Evolutionary conservation across 805 yeast species (phyloP).

Genomic region (Zygoascus flipseniorum): DNA sequence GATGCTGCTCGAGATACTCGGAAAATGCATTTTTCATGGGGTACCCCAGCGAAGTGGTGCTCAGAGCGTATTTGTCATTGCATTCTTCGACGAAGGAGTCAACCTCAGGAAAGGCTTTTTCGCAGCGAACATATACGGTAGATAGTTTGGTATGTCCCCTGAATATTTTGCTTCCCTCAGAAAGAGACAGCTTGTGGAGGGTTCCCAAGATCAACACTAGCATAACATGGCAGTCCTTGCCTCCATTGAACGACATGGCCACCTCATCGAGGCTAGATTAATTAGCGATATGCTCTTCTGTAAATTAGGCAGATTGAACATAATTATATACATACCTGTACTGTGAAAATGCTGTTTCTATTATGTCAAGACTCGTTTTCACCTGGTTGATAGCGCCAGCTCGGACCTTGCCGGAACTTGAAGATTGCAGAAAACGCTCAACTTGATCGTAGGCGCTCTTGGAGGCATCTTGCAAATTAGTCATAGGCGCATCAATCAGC

Average conservation of each 20-base stretch:
- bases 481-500: not conserved
- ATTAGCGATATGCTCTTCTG: not conserved
- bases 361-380: conserved; percentile 18
- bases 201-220: conserved; percentile 63
- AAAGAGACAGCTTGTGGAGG: conserved; percentile 22
- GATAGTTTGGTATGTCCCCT: conserved; percentile 30
- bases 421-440: conserved; percentile 8
- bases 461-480: not conserved
- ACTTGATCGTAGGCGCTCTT: conserved; percentile 8
- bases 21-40: conserved; percentile 63
- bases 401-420: not conserved
- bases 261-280: conserved; percentile 15
- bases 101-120: conserved; percentile 62
- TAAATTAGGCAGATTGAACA: not conserved
- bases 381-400: conserved; percentile 19
- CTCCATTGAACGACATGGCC: conserved; percentile 89
- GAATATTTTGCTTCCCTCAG: conserved; percentile 13
- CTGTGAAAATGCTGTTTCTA: conserved; percentile 21
- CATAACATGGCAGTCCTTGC: conserved; percentile 93
- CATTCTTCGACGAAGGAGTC: conserved; percentile 55
- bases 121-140: conserved; percentile 70
- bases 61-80: conserved; percentile 45
- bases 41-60: conserved; percentile 31
- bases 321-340: conserved; percentile 15
- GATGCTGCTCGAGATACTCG: conserved; percentile 45